A percentile compares a stretch with the other conserved stretches of the same genome.
Evolutionary conservation across 176 grass and related monocot species (phyloP).

Genomic region (Hordeum marinum): DNA sequence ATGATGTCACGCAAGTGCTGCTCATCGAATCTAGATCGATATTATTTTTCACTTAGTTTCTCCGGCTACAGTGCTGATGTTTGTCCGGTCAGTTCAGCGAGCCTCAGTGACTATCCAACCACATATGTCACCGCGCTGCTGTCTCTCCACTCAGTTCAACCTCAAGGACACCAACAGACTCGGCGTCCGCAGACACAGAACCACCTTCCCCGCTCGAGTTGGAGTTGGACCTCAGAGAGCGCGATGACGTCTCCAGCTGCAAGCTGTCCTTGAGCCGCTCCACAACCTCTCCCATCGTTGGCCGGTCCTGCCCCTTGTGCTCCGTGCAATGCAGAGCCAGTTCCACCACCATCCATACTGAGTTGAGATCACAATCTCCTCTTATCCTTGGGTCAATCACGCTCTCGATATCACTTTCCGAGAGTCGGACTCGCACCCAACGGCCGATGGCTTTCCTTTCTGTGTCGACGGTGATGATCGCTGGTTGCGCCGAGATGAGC

Average conservation of each 20-base stretch:
- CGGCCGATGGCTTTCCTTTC: background rate
- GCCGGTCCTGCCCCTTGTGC: background rate
- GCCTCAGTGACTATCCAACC: too few relatives aligned
- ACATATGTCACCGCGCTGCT: background rate
- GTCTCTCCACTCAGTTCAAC: background rate
- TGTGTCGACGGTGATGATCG: background rate
- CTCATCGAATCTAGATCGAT: too few relatives aligned
- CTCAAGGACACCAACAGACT: background rate
- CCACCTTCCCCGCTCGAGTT: background rate
- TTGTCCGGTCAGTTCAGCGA: too few relatives aligned
- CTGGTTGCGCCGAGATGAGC: slow-evolving; percentile 16
- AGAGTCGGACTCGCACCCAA: slow-evolving; percentile 11
- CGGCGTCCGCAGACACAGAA: background rate
- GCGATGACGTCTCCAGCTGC: background rate
- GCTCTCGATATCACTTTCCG: background rate
- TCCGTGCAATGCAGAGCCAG: background rate
- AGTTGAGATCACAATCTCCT: slow-evolving; percentile 2
- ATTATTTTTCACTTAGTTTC: too few relatives aligned
- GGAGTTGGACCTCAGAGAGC: background rate
- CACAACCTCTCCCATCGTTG: slow-evolving; percentile 17
- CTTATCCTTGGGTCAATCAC: background rate
- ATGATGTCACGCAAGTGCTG: too few relatives aligned
- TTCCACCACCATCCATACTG: slow-evolving; percentile 19
- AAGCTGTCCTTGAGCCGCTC: background rate
- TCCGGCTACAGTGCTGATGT: too few relatives aligned